Base-by-base conservation (phyloP, 2,329 filamentous ascomycete genomes). In the Lasiodiplodia gonubiensis region DNA sequence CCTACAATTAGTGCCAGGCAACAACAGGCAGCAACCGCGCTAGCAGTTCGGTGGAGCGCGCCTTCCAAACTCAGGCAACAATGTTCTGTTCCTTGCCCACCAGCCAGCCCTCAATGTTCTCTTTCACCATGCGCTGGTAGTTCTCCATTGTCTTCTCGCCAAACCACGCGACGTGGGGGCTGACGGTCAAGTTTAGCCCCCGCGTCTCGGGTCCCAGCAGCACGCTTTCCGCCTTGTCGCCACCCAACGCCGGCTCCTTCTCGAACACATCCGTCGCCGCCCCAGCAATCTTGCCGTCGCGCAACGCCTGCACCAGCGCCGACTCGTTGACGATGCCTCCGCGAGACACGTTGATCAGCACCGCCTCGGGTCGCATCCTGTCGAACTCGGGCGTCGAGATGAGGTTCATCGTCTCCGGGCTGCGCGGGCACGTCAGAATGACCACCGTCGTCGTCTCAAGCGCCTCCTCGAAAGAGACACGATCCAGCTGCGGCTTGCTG, bases 161-260 rank as follows among this genome's bases (percentile, higher is more conserved):
- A 70, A 81, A 82, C 85, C 85, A 87, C 0, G 86, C 85, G 48
- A 86, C 69, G 75, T 88, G 85, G 21, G 85, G 84, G 57, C 79
- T 84, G 49, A 85, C 70, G 0, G 85, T 80, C 68, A 88, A 73
- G 68, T 86, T 86, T 14, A 85, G 78, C 23, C 80, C 77, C 61
- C 79, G 76, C 2, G 76, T 76, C 21, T 83, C 81, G n/a, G 81
- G 76, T 7, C 76, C 71, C 27, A 85, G 71, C 54, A 86, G 73
- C 0, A 80, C 79, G 6, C 78, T 81, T 25, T 80, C 81, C 5
- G 64, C 64, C 16, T 80, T 76, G 55, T 72, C 69, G 0, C 75
- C 75, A 48, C 77, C 80, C 0, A 74, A 77, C 3, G 77, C 80
- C 21, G 85, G 85, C 70, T 86, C 84, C 27, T 76, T 75, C 51